Conservation (phyloP, 495 filamentous ascomycete species). For the Aspergillus panamensis region DNA sequence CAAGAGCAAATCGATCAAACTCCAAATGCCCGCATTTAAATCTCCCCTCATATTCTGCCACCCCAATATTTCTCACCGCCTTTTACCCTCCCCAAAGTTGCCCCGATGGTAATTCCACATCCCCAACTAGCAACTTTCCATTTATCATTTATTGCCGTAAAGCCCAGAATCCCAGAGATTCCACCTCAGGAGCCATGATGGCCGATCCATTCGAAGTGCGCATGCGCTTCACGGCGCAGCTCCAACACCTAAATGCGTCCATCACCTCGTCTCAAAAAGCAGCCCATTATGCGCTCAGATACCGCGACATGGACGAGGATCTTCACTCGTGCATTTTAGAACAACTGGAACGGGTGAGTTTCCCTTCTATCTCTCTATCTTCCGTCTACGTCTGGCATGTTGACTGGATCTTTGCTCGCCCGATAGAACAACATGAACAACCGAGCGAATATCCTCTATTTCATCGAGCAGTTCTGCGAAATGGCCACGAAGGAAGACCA, state of each 20-base stretch:
- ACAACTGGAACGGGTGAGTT: slow-evolving; percentile 75
- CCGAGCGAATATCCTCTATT: slow-evolving; percentile 98
- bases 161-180: neutral
- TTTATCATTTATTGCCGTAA: neutral
- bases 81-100: slow-evolving; percentile 1
- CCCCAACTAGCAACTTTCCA: neutral
- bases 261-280: slow-evolving; percentile 86
- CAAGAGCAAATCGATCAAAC: neutral
- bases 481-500: slow-evolving; percentile 72
- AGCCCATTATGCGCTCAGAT: slow-evolving; percentile 89
- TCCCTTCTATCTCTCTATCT: no score
- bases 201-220: slow-evolving; percentile 97
- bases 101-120: neutral
- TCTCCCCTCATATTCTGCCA: slow-evolving; percentile 24
- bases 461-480: slow-evolving; percentile 92
- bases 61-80: slow-evolving; percentile 12
- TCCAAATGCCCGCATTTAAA: neutral
- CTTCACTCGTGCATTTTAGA: slow-evolving; percentile 95
- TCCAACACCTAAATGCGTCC: slow-evolving; percentile 85
- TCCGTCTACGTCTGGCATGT: neutral
- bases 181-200: slow-evolving; percentile 48
- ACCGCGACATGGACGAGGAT: slow-evolving; percentile 91
- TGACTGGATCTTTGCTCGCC: neutral
- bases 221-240: slow-evolving; percentile 87
- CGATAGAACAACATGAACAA: slow-evolving; percentile 87